Evolutionary conservation across 2,329 filamentous ascomycete genomes (phyloP), one percentile per base, ranked within the genome.

Genomic region (Cryphonectria japonica): DNA sequence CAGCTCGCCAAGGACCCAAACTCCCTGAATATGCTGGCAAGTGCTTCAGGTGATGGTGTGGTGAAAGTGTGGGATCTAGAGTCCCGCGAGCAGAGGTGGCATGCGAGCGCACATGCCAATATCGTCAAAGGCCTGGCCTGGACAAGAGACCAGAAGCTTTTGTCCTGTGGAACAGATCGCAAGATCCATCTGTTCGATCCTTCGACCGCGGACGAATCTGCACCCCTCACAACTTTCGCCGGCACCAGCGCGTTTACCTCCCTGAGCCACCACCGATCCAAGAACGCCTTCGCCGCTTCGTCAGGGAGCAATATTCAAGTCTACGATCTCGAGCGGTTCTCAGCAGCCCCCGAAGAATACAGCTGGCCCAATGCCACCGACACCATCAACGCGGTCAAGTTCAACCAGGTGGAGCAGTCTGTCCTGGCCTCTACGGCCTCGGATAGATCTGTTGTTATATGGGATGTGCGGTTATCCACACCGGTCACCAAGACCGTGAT

Each of bases 321-420:
- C 74, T 98, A 97, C 81, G 95, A 98, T 79, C 87, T 96, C 62
- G 91, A 93, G 67, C 88, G 93, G 60, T 91, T 93, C 70, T 93
- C 92, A 39, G 91, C 92, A 0, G 92, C 94, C 0, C 91, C 93
- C 7, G 93, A 97, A 80, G 91, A 92, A 34, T 86, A 98, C 19
- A 87, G 89, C 73, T 98, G 95, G 94, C 95, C 95, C 5, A 96
- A 92, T 6, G 89, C 91, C 13, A 91, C 93, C 71, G 96, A 97
- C 80, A 98, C 96, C 4, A 96, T 98, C 81, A 97, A 90, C 60
- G 88, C 92, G 16, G 88, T 98, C 71, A 88, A 93, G 59, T 97
- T 98, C 84, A 99, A 98, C 83, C 92, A 97, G 79, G 92, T 93
- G 52, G 96, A 99, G 83, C 97, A 95, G 0, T 97, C 93, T 0